Conservation (phyloP, 352 stramenopile species). For the Globisporangium emineosum region DNA sequence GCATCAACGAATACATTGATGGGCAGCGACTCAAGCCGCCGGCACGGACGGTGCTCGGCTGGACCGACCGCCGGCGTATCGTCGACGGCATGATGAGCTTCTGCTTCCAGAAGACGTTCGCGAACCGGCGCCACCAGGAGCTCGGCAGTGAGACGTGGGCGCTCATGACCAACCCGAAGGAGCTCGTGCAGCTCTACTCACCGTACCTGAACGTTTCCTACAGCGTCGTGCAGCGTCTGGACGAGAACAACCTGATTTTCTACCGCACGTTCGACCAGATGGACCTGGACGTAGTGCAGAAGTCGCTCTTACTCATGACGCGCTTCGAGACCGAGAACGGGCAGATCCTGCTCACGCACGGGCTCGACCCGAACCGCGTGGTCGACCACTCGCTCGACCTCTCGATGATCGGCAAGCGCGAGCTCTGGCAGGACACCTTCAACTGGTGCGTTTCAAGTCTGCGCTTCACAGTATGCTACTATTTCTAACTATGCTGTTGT, state of each 20-base stretch:
- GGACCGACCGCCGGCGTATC: constrained; percentile 33
- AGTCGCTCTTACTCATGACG: constrained; percentile 42
- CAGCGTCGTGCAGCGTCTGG: constrained; percentile 36
- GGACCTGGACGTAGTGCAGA: constrained; percentile 37
- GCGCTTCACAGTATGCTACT: not conserved
- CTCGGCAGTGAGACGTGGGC: constrained; percentile 32
- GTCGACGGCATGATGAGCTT: constrained; percentile 26
- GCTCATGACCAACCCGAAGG: constrained; percentile 26
- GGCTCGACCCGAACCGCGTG: constrained; percentile 33
- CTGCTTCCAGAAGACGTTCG: constrained; percentile 46
- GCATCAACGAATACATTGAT: constrained; percentile 33
- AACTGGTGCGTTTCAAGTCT: constrained; percentile 24
- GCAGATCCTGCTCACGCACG: constrained; percentile 31
- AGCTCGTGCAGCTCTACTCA: constrained; percentile 31
- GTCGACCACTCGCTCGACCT: constrained; percentile 37
- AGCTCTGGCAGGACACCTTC: constrained; percentile 41
- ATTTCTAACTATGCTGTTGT: not conserved
- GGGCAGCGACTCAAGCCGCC: constrained; percentile 32
- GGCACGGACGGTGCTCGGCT: constrained; percentile 35
- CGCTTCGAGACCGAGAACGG: constrained; percentile 45
- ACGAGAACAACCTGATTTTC: constrained; percentile 42
- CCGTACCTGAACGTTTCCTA: constrained; percentile 35
- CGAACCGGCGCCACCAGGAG: constrained; percentile 21
- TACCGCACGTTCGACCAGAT: constrained; percentile 39
- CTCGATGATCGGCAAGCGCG: constrained; percentile 34